phyloP scores from a whole-genome alignment of 768 basidiomycete species.

The Lactifluus pinguis region DNA sequence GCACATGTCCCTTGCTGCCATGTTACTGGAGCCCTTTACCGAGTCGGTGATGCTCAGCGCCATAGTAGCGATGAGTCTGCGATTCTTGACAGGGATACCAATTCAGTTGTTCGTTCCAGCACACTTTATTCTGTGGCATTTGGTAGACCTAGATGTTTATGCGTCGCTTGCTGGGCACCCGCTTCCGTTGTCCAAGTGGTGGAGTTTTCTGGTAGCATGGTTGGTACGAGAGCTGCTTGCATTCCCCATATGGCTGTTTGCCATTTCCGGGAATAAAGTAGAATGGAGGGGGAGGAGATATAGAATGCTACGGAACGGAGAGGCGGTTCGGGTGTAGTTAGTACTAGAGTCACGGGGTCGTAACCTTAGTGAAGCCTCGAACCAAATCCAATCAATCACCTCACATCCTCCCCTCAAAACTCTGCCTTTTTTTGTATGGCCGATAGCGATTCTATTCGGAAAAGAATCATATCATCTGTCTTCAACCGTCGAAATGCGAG shows the following conservation, averaged over 20 bases:
- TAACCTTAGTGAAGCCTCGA: neutral
- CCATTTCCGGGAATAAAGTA: conserved; percentile 72
- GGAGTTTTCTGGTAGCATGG: conserved; percentile 73
- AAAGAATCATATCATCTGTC: conserved; percentile 74
- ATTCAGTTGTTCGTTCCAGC: conserved; percentile 44
- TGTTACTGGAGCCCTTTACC: conserved; percentile 85
- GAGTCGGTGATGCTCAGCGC: conserved; percentile 69
- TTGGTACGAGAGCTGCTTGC: conserved; percentile 68
- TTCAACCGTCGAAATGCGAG: conserved; percentile 65
- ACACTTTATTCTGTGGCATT: conserved; percentile 64
- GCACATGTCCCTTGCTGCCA: conserved; percentile 83
- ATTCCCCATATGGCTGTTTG: conserved; percentile 81
- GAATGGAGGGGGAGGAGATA: conserved; percentile 83
- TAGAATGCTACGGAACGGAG: conserved; percentile 64
- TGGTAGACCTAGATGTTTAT: conserved; percentile 77
- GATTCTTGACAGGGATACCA: conserved; percentile 42
- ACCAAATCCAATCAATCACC: neutral
- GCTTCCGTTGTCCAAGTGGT: conserved; percentile 38
- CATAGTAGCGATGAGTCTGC: conserved; percentile 50
- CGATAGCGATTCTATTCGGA: conserved; percentile 43
- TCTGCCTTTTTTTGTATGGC: conserved; percentile 24
- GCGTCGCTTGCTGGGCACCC: conserved; percentile 63
- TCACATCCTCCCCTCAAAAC: neutral
- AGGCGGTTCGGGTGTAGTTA: neutral
- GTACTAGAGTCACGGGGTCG: neutral